Conservation (phyloP, 2,329 filamentous ascomycete species). For the Trichothecium roseum region DNA sequence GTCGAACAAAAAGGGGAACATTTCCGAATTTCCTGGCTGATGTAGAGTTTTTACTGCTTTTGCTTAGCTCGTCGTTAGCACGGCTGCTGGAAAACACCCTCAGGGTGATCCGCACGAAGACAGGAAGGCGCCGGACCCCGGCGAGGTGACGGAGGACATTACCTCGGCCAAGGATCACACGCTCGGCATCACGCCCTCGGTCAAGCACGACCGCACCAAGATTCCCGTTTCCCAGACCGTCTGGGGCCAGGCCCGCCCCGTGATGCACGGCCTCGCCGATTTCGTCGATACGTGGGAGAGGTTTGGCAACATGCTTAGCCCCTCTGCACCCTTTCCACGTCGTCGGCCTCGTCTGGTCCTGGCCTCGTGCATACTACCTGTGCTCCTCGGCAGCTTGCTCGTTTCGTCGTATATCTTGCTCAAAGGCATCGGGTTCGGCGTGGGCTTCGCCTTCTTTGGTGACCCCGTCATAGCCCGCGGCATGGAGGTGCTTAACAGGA, state of each 20-base stretch:
- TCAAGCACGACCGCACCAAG: slow-evolving; percentile 60
- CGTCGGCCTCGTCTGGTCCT: slow-evolving; percentile 43
- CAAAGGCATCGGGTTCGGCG: slow-evolving; percentile 54
- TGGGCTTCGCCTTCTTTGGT: slow-evolving; percentile 72
- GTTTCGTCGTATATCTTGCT: slow-evolving; percentile 48
- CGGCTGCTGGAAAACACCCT: slow-evolving; percentile 67
- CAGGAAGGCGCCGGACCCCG: slow-evolving; percentile 41
- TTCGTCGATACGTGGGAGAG: slow-evolving; percentile 39
- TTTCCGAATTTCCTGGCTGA: not conserved
- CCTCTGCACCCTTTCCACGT: slow-evolving; percentile 50
- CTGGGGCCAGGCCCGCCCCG: slow-evolving; percentile 63
- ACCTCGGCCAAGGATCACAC: slow-evolving; percentile 30
- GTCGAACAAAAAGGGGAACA: slow-evolving; percentile 20
- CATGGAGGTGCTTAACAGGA: slow-evolving; percentile 47
- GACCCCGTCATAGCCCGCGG: slow-evolving; percentile 59
- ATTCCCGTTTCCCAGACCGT: slow-evolving; percentile 67
- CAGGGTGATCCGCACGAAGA: slow-evolving; percentile 49
- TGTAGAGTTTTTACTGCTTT: too few relatives aligned
- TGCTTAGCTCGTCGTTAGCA: slow-evolving; percentile 55
- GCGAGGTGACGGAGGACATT: slow-evolving; percentile 23
- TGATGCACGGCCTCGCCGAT: slow-evolving; percentile 50
- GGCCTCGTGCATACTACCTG: slow-evolving; percentile 36
- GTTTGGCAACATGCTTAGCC: slow-evolving; percentile 46
- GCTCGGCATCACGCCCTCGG: slow-evolving; percentile 32
- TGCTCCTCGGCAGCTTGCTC: slow-evolving; percentile 42